A percentile compares a stretch with the other conserved stretches of the same genome.
Conservation (phyloP, 306 rosid genomes). For the Geum urbanum region DNA sequence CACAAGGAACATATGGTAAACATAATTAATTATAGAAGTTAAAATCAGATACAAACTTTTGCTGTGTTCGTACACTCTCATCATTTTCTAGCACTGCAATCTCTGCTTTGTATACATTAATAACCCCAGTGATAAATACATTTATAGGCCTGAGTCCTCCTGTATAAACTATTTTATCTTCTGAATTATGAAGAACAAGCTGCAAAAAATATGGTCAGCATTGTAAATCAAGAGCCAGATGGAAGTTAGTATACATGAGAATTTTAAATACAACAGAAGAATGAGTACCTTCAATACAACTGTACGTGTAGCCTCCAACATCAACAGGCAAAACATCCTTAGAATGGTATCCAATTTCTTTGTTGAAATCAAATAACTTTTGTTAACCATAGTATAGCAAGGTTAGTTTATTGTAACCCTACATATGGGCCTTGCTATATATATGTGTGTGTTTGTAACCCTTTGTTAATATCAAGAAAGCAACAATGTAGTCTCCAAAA, state of each 20-base stretch:
- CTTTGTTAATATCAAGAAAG: too few relatives aligned
- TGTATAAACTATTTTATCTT: slow-evolving; percentile 46
- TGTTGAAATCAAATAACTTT: slow-evolving; percentile 81
- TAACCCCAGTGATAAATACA: slow-evolving; percentile 62
- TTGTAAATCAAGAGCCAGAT: slow-evolving; percentile 17
- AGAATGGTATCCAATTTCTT: slow-evolving; percentile 52
- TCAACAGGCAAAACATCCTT: slow-evolving; percentile 66
- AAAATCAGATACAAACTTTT: slow-evolving; percentile 43
- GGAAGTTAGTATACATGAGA: slow-evolving; percentile 20
- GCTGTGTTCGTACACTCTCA: slow-evolving; percentile 72
- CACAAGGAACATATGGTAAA: neutral
- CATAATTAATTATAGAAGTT: neutral
- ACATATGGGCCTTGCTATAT: too few relatives aligned
- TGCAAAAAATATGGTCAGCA: slow-evolving; percentile 27
- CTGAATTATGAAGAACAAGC: slow-evolving; percentile 62
- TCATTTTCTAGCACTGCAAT: slow-evolving; percentile 84
- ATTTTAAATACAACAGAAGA: slow-evolving; percentile 19
- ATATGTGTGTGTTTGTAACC: too few relatives aligned
- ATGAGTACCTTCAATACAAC: slow-evolving; percentile 79
- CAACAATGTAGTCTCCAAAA: too few relatives aligned
- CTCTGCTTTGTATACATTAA: slow-evolving; percentile 66
- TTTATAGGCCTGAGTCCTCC: slow-evolving; percentile 76
- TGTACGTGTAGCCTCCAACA: slow-evolving; percentile 60
- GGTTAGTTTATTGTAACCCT: too few relatives aligned
- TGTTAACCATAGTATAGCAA: too few relatives aligned